These are phyloP conservation scores for Apiotrichum porosum DNA, from an alignment of 1,284 basidiomycete species.

Conservation along the genomic window DNA sequence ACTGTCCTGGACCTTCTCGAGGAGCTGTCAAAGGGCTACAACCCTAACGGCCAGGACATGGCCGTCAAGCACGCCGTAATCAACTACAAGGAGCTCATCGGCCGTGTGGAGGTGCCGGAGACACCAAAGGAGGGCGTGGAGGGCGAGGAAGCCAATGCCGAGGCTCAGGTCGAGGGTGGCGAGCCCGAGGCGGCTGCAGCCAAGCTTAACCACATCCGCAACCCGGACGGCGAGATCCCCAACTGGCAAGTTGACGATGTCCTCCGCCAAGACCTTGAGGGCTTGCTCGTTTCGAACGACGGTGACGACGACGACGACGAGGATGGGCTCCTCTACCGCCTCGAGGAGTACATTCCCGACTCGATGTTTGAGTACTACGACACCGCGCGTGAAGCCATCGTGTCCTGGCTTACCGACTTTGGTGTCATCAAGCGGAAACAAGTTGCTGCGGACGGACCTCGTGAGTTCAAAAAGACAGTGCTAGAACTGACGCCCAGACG, in stretches of 20 bases:
- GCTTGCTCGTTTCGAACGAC: constrained; percentile 8
- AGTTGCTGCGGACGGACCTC: constrained; percentile 29
- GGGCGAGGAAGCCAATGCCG: constrained; percentile 34
- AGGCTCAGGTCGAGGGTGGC: constrained; percentile 41
- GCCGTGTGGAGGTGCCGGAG: constrained; percentile 30
- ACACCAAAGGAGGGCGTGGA: constrained; percentile 39
- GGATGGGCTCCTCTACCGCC: constrained; percentile 57
- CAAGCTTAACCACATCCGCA: constrained; percentile 9
- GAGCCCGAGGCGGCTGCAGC: constrained; percentile 17
- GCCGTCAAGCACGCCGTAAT: constrained; percentile 93
- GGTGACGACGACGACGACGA: constrained; percentile 21
- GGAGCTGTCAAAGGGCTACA: constrained; percentile 77
- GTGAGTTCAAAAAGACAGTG: constrained; percentile 41
- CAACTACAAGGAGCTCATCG: constrained; percentile 80
- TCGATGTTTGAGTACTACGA: constrained; percentile 71
- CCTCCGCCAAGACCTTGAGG: constrained; percentile 11
- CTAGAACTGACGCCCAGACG: constrained; percentile 38
- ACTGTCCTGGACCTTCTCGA: constrained; percentile 79
- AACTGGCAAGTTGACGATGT: constrained; percentile 11
- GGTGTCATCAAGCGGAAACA: constrained; percentile 18
- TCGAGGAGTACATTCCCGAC: constrained; percentile 84
- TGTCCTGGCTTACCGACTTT: constrained; percentile 53
- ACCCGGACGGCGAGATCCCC: constrained; percentile 15
- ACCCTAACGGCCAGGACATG: constrained; percentile 97
- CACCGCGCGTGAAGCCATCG: constrained; percentile 59